Base-by-base conservation (phyloP, 2,329 filamentous ascomycete genomes). In the Exophiala xenobiotica region DNA sequence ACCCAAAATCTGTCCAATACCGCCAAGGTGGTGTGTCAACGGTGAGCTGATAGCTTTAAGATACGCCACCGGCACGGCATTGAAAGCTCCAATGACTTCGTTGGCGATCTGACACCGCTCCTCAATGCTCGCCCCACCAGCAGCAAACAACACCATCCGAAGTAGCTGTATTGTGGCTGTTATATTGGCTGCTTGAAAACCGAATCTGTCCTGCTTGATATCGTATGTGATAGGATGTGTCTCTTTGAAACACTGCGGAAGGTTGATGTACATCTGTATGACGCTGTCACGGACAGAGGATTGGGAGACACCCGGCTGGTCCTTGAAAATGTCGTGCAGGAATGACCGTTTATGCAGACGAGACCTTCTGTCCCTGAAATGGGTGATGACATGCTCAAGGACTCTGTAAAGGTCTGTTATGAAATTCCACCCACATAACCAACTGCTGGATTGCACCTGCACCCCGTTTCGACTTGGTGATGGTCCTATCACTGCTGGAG, bases 361-460 rank as follows among this genome's bases (percentile, higher is more conserved):
- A n/a, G n/a, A n/a, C 29, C 37, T 49, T 37, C 27, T 42, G 35
- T 52, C 48, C 35, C 59, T 49, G 39, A 54, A 56, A 9, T 49
- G 51, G 33, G 41, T 39, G 7, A 71, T 61, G 8, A 72, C 74
- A 55, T 82, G 77, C 58, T 82, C 79, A 12, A 82, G 64, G 6
- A 81, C 70, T 4, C 78, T 74, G 58, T 81, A 82, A 0, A 82
- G 64, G 58, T 81, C 78, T 0, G 77, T 80, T 5, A 74, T 77
- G 51, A 80, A 80, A 62, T 81, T 82, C 77, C 77, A 81, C 14
- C 79, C 79, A 35, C 71, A 70, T 6, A 82, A 64, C 79, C 79
- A 82, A 50, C 67, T 63, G 23, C 61, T 58, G 3, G 54, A 54
- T 9, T 55, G 51, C 3, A 59, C 50, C 14, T 51, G 16, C 27